These are phyloP conservation scores for Russula dissimulans DNA, from an alignment of 768 basidiomycete species.

Conservation along the genomic window DNA sequence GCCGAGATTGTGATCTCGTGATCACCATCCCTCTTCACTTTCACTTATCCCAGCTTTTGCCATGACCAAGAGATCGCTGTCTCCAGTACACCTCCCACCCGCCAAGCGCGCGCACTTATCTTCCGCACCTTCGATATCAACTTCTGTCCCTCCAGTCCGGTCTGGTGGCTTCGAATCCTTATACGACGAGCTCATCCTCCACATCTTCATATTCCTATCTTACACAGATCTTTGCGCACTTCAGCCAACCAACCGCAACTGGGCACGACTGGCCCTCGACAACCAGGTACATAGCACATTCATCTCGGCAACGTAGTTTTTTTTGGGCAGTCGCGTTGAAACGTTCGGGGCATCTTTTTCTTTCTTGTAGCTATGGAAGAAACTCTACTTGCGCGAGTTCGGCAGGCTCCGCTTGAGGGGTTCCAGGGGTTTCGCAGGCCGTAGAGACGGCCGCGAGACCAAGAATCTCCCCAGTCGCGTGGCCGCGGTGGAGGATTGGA, in stretches of 20 bases:
- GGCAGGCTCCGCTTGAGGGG: constrained; percentile 64
- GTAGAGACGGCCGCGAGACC: constrained; percentile 48
- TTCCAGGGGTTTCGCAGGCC: constrained; percentile 48
- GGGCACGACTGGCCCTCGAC: constrained; percentile 57
- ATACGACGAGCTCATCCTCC: constrained; percentile 69
- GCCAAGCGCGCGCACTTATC: constrained; percentile 38
- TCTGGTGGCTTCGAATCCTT: constrained; percentile 39
- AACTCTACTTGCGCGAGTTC: constrained; percentile 52
- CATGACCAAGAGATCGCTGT: constrained; percentile 26
- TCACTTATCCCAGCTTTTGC: neutral
- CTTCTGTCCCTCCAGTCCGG: constrained; percentile 21
- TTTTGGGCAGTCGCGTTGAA: constrained; percentile 14
- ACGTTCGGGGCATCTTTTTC: constrained; percentile 4
- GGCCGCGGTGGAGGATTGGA: constrained; percentile 47
- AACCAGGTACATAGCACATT: constrained; percentile 43
- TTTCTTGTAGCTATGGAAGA: constrained; percentile 51
- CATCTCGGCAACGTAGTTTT: constrained; percentile 17
- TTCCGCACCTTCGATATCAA: neutral
- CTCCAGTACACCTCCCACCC: constrained; percentile 37
- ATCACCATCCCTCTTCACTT: neutral
- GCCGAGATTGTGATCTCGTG: too few relatives aligned
- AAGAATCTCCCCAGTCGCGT: constrained; percentile 49
- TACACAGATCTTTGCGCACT: constrained; percentile 58
- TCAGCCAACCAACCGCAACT: constrained; percentile 54
- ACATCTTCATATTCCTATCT: constrained; percentile 63